phyloP scores from a whole-genome alignment of 2,329 filamentous ascomycete species.

The Colletotrichum lini region DNA sequence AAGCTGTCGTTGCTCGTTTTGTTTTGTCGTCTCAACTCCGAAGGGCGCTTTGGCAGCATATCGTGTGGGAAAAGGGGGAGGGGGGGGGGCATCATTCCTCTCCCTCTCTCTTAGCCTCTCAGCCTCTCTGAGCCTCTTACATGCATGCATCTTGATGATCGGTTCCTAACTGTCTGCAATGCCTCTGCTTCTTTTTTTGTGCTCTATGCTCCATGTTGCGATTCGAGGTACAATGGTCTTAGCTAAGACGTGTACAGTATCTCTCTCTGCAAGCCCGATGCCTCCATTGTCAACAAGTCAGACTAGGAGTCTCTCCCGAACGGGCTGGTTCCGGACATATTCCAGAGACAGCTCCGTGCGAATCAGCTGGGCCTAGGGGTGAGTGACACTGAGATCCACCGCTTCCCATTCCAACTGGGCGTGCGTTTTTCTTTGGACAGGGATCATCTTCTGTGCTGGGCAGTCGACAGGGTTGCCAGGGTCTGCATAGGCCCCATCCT shows the following conservation, averaged over 20 bases:
- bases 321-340: slow-evolving; percentile 33
- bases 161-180: background rate
- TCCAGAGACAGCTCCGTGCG: slow-evolving; percentile 38
- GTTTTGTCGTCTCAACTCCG: background rate
- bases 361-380: slow-evolving; percentile 16
- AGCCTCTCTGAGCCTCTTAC: slow-evolving; percentile 2
- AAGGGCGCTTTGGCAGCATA: background rate
- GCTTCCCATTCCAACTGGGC: background rate
- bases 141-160: slow-evolving; percentile 2
- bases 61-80: background rate
- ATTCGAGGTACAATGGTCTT: slow-evolving; percentile 27
- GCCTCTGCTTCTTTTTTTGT: background rate
- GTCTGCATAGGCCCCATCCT: background rate
- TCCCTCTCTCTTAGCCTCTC: slow-evolving; percentile 8
- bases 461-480: slow-evolving; percentile 6
- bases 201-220: slow-evolving; percentile 20
- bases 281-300: background rate
- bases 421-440: slow-evolving; percentile 14
- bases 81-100: background rate
- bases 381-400: background rate
- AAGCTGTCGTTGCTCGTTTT: background rate
- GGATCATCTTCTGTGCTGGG: background rate
- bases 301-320: slow-evolving; percentile 17
- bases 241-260: slow-evolving; percentile 30
- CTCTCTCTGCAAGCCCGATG: background rate